Evolutionary conservation across 2,329 filamentous ascomycete species (phyloP), one percentile per base, ranked within the genome.

Genomic region (Penicillium concentricum): DNA sequence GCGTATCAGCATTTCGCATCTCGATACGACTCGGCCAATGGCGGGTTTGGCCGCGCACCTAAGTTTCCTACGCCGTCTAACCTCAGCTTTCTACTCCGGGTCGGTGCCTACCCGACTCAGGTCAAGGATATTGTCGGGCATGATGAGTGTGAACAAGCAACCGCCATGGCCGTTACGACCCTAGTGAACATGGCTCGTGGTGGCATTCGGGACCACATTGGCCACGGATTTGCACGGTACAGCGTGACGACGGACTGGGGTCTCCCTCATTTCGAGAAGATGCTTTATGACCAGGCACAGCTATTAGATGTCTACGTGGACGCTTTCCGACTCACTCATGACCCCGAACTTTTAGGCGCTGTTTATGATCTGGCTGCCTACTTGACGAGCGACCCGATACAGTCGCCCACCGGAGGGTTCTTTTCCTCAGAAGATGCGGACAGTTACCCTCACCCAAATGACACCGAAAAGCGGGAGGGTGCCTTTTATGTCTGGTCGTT

Each of bases 211-310:
- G 89, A 92, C 67, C 88, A 90, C 59, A 83, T 93, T 58, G 89
- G 90, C 42, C 84, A 89, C 69, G 90, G 90, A 7, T 91, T 92
- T 66, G 85, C 88, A 37, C 85, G 93, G 50, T 97, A 96, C 71
- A 96, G 91, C 15, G 89, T 96, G 8, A 97, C 93, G 0, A 80
- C 86, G 15, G 90, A 97, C 74, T 99, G 94, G 94, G 90, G 89
- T 61, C 79, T 97, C 45, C 94, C 94, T 12, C 92, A 96, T 72
- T 99, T 97, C 67, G 94, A 99, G 78, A 97, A 97, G 79, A 92
- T 97, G 83, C 84, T 97, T 10, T 92, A 91, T 53, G 94, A 97
- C 69, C 96, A 99, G 68, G 88, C 90, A 0, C 88, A 97, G 64
- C 81, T 97, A 1, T 78, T 99, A 2, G 84, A 87, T 24, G 81